phyloP scores from a whole-genome alignment of 306 rosid species.

The Arachis stenosperma region DNA sequence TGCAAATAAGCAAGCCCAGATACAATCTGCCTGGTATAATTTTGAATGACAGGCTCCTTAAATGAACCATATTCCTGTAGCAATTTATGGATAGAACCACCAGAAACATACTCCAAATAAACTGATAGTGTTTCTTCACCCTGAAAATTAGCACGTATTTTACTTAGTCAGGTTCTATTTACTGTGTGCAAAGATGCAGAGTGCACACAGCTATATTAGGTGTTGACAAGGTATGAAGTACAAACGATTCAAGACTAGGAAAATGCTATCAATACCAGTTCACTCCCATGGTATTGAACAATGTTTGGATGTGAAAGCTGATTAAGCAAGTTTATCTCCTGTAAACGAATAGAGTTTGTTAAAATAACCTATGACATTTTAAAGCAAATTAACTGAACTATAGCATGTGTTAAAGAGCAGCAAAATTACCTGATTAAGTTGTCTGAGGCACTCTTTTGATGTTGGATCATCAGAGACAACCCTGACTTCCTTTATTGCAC shows the following conservation, averaged over 20 bases:
- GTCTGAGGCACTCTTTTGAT: slow-evolving; percentile 91
- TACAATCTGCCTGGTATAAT: slow-evolving; percentile 85
- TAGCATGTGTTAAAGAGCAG: slow-evolving; percentile 4
- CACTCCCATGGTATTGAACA: slow-evolving; percentile 94
- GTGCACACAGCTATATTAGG: slow-evolving; percentile 11
- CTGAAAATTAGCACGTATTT: slow-evolving; percentile 50
- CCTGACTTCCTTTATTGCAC: slow-evolving; percentile 97
- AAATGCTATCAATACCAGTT: slow-evolving; percentile 63
- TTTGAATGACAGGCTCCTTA: slow-evolving; percentile 90
- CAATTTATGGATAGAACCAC: slow-evolving; percentile 93
- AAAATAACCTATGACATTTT: neutral
- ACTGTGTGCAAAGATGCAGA: neutral
- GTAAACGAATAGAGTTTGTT: slow-evolving; percentile 39
- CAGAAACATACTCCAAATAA: slow-evolving; percentile 91
- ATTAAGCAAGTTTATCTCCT: slow-evolving; percentile 94
- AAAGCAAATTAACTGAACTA: slow-evolving; percentile 31
- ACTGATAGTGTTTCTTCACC: slow-evolving; percentile 84
- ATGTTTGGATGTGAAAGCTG: slow-evolving; percentile 88
- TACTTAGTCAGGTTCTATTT: slow-evolving; percentile 26
- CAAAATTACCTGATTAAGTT: slow-evolving; percentile 79
- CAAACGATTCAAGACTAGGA: slow-evolving; percentile 5
- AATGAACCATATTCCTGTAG: slow-evolving; percentile 94
- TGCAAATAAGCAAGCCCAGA: slow-evolving; percentile 97
- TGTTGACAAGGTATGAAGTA: slow-evolving; percentile 17
- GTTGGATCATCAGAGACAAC: slow-evolving; percentile 78